Evolutionary conservation across 2,329 filamentous ascomycete species (phyloP).

Genomic region (Pseudogymnoascus sp.): DNA sequence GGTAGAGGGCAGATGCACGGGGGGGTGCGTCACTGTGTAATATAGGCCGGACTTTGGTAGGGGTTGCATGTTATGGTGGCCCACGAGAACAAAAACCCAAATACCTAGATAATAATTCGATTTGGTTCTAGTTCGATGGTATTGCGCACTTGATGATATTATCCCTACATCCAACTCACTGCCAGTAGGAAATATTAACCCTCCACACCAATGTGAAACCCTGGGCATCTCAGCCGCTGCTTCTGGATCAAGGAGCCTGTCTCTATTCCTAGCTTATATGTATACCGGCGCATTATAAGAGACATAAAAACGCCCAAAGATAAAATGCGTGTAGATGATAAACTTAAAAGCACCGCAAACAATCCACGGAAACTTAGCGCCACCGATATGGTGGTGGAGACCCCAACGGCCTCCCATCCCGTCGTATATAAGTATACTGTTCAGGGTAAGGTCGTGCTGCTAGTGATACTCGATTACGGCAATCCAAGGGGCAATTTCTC

Average conservation of each 20-base stretch:
- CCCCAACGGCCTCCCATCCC: not conserved
- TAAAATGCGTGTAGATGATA: not conserved
- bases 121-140: constrained; percentile 5
- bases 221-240: not conserved
- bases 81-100: constrained; percentile 9
- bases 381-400: constrained; percentile 1
- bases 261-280: constrained; percentile 6
- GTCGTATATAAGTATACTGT: constrained; percentile 1
- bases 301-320: constrained; percentile 1
- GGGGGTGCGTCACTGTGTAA: not conserved
- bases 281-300: constrained; percentile 1
- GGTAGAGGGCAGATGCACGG: not conserved
- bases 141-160: constrained; percentile 7
- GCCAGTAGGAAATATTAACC: not conserved
- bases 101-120: constrained; percentile 8
- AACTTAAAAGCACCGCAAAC: not conserved
- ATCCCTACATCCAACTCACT: not conserved
- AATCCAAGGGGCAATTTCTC: constrained; percentile 1
- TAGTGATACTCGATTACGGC: not conserved
- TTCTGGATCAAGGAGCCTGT: not conserved
- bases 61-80: constrained; percentile 8
- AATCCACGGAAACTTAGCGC: not conserved
- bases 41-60: not conserved
- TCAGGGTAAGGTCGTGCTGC: not conserved
- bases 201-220: not conserved